These are phyloP conservation scores for Colletotrichum euphorbiae DNA, from an alignment of 2,329 filamentous ascomycete genomes.

Conservation along the genomic window DNA sequence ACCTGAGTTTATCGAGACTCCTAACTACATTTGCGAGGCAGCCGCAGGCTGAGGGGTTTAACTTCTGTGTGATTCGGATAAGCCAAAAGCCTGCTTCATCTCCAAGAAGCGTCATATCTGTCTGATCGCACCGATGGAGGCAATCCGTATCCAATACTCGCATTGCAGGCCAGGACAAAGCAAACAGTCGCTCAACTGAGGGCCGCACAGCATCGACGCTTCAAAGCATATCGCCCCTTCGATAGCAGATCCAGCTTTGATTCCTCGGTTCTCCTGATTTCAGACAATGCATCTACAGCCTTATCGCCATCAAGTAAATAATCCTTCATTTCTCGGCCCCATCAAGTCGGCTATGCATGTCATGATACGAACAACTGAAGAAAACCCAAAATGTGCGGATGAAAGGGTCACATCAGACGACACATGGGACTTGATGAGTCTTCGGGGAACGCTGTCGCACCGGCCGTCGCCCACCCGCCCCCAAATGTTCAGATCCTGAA, in stretches of 20 bases:
- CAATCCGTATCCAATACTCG: no score
- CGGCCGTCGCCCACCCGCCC: no score
- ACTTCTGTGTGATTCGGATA: background rate
- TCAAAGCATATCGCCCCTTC: background rate
- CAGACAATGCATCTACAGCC: conserved; percentile 10
- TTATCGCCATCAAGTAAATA: background rate
- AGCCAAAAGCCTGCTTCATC: no score
- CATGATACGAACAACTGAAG: conserved; percentile 6
- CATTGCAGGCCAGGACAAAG: no score
- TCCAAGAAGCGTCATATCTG: background rate
- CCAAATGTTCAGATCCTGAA: no score
- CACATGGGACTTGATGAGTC: conserved; percentile 19
- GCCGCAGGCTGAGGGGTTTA: background rate
- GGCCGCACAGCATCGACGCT: background rate
- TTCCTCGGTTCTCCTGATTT: background rate
- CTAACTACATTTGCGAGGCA: background rate
- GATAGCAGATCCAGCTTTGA: background rate
- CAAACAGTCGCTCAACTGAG: background rate
- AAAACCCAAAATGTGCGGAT: conserved; percentile 22
- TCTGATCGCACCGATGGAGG: no score
- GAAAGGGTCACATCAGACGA: conserved; percentile 22
- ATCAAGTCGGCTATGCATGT: conserved; percentile 29
- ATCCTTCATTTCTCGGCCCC: conserved; percentile 1
- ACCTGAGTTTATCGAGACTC: conserved; percentile 8
- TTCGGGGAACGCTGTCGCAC: conserved; percentile 4